Base-by-base conservation (phyloP, 2,329 filamentous ascomycete genomes). In the Aspergillus cejpii region DNA sequence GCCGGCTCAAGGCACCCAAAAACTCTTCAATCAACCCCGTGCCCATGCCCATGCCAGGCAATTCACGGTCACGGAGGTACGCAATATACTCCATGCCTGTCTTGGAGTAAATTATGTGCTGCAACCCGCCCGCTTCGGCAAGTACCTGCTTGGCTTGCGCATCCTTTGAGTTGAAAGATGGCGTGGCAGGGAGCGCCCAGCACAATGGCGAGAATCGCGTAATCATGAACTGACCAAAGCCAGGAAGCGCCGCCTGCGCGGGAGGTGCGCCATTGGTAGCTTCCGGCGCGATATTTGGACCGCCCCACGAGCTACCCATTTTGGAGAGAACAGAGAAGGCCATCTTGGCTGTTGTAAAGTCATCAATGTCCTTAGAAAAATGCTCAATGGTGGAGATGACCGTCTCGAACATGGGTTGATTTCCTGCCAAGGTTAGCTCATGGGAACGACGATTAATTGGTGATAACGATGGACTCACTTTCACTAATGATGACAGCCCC, bases 141-240 rank as follows among this genome's bases (percentile, higher is more conserved):
- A 98, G 77, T 1, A 96, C 86, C 65, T 90, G 85, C 63, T 85
- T 86, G 26, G 86, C 86, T 70, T 95, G 89, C 1, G 90, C 89
- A 63, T 98, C 92, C 51, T 83, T 82, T 1, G 87, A 81, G 52
- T 85, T 85, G 75, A 97, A 96, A 15, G 77, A 77, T 5, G 84
- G 75, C 36, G 90, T 85, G 29, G 80, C 81, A 27, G 94, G 80
- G 5, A 97, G 82, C 31, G 87, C 85, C 92, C 92, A 98, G 64
- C 86, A 90, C 6, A 94, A 77, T 0, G 86, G 79, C 47, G 94
- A 91, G 71, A 98, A 95, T 17, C 85, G 80, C 34, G 86, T 81
- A 47, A 97, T 85, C 68, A 95, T 85, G 68, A 95, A 97, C 45
- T 80, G 78, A 56, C 95, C 89, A 62, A 98, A 98, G 5, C 92